Base-by-base conservation (phyloP, 2,329 filamentous ascomycete species). In the Talaromyces sp. region DNA sequence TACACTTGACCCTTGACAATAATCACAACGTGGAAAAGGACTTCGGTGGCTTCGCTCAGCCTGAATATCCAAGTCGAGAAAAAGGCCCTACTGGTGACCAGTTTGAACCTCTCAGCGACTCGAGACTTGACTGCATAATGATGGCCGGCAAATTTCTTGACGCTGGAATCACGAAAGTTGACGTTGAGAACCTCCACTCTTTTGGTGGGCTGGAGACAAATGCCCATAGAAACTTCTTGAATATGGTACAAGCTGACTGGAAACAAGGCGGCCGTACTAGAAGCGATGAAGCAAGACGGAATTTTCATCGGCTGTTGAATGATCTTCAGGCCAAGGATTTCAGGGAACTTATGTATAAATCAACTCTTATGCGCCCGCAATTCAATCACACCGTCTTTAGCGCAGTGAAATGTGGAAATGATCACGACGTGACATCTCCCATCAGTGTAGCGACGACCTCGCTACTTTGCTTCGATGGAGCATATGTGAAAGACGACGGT, bases 71-170 rank as follows among this genome's bases (percentile, higher is more conserved):
- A 23, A 21, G 7, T 37, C 54, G 44, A 16, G 58, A 57, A 25
- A n/a, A 18, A 16, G 63, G 59, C 1, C 63, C 63, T n/a, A 8
- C 7, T 46, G 44, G 21, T 18, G 9, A 8, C n/a, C 9, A 48
- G 21, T 12, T 14, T 46, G 52, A 55, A 12, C 6, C 16, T 21
- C 8, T 18, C 12, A 25, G 16, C 6, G 5, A 50, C 6, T 23
- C 42, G 60, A 64, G 66, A 9, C 63, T 75, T 14, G 75, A 77
- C 56, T 71, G 69, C 52, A 63, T 69, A 5, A 73, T 77, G 52
- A 71, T 76, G n/a, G 66, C 69, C 2, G 76, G 72, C 1, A 74
- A 66, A 58, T 62, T 79, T n/a, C 68, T 75, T 6, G 70, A 76
- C 46, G 73, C 70, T 5, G 76, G 76, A 11, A 74, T 70, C 11